Evolutionary conservation across 2,329 filamentous ascomycete species (phyloP), one percentile per base, ranked within the genome.

Genomic region (Microdochium trichocladiopsis): DNA sequence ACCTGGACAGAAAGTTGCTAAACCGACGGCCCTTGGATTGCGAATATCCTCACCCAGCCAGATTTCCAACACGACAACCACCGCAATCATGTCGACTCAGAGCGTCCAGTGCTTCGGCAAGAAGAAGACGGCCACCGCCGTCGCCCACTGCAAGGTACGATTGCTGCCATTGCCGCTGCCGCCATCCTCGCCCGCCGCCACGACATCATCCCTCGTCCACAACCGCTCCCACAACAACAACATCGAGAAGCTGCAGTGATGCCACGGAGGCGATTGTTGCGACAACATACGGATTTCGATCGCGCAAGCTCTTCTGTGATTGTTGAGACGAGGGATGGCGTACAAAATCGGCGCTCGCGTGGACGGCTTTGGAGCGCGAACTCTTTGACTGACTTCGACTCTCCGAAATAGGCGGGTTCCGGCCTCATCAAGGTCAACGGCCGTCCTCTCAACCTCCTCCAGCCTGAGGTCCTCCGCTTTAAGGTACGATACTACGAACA

Each of bases 351-450:
- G 11, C 25, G 25, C 25, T 9, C 21, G 18, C 10, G 4, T 18
- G 3, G 14, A 45, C 11, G 6, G 16, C 16, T 45, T 16, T 9
- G 9, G 9, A 18, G n/a, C 10, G 9, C 36, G 41, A 45, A 45
- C 18, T 3, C 5, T 45, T 45, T 21, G 21, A 45, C 61, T 61
- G 36, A 59, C 54, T 28, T 50, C 10, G 28, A 50, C 51, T 48
- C 53, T 18, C 54, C 48, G 50, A 56, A 47, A 52, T 51, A 62
- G 61, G 51, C 60, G 55, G 65, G 65, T 57, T 61, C 55, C 59
- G 94, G 94, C 76, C 86, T 97, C 69, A 84, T 99, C 79, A 96
- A 95, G 84, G 94, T 96, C 79, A 99, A 97, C 83, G 94, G 94
- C 79, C 89, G 90, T 75, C 94, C 94, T 70, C 86, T 99, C 69